Base-by-base conservation (phyloP, 495 filamentous ascomycete genomes). In the Penicillium samsonianum region DNA sequence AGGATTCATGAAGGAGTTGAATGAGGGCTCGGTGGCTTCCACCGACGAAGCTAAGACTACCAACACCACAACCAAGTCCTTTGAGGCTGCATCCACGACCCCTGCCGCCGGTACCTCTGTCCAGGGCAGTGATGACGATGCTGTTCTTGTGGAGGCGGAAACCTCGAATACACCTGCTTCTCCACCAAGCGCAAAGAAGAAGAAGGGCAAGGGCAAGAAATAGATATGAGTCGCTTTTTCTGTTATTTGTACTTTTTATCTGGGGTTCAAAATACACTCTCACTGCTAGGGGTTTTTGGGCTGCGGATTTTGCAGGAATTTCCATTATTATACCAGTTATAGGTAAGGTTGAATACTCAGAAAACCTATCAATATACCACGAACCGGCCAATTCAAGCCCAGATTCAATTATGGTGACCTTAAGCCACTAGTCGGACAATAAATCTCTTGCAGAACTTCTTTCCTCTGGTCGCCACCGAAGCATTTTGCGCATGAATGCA, bases 171-270 rank as follows among this genome's bases (percentile, higher is more conserved):
- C 37, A 22, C 70, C 77, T 46, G 52, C 51, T 35, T 46, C 56
- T 22, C 33, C 65, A 26, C 25, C 68, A 54, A 63, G 68, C 40
- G 74, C 69, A 50, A 79, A 71, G 51, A 80, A 79, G 68, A 89
- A 86, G 80, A 92, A 90, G 80, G 88, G 88, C 78, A 88, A 87
- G 76, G 83, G 82, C 48, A 91, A 91, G 83, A 90, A 92, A 79
- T 89, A 77, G 77, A 64, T 53, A 59, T 55, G 43, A 42, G 22
- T 46, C 38, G 19, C 45, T 55, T 33, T 23, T 59, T 57, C 12
- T 52, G 49, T 40, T 41, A 52, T 14, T 51, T 54, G 41, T 45
- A 44, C 16, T 55, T 55, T 55, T 35, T 47, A 45, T 35, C 30
- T 54, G 41, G 28, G 14, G 28, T 46, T 55, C 31, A 26, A 26